Conservation (phyloP, 2,329 filamentous ascomycete species). For the Cladosporium phlei region DNA sequence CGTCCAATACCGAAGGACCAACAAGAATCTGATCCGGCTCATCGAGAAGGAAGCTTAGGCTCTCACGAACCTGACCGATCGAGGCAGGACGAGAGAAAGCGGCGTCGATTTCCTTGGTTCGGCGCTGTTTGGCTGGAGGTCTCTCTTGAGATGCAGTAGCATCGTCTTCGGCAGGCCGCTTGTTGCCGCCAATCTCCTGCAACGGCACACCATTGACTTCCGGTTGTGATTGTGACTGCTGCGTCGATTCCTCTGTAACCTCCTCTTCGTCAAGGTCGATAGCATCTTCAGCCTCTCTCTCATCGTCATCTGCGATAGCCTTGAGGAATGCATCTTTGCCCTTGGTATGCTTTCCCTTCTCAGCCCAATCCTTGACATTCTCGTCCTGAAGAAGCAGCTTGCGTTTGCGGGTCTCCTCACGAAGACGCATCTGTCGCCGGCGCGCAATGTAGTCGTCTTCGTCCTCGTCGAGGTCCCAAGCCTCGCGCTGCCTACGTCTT, state of each 20-base stretch:
- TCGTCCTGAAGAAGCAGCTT: slow-evolving; percentile 84
- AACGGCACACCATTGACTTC: slow-evolving; percentile 16
- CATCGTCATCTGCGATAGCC: slow-evolving; percentile 76
- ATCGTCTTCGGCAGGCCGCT: slow-evolving; percentile 21
- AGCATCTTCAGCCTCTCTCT: slow-evolving; percentile 59
- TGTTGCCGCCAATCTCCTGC: slow-evolving; percentile 29
- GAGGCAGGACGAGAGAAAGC: slow-evolving; percentile 61
- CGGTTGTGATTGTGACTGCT: slow-evolving; percentile 22
- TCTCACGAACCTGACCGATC: slow-evolving; percentile 75
- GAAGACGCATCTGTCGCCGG: slow-evolving; percentile 72
- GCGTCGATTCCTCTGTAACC: slow-evolving; percentile 28
- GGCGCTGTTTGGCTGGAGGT: slow-evolving; percentile 28
- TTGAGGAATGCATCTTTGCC: slow-evolving; percentile 79
- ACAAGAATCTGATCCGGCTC: slow-evolving; percentile 38
- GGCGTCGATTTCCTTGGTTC: slow-evolving; percentile 32
- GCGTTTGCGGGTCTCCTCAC: slow-evolving; percentile 86
- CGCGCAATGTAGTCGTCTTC: slow-evolving; percentile 76
- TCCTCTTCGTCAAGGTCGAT: slow-evolving; percentile 59
- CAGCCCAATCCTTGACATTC: slow-evolving; percentile 73
- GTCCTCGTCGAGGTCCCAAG: slow-evolving; percentile 72
- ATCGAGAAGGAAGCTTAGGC: slow-evolving; percentile 77
- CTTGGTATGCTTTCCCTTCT: slow-evolving; percentile 49
- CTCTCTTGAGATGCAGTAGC: slow-evolving; percentile 35
- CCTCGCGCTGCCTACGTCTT: slow-evolving; percentile 68
- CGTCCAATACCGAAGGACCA: slow-evolving; percentile 47